These are phyloP conservation scores for Saraca asoca DNA, from an alignment of 331 rosid genomes.

Conservation along the genomic window DNA sequence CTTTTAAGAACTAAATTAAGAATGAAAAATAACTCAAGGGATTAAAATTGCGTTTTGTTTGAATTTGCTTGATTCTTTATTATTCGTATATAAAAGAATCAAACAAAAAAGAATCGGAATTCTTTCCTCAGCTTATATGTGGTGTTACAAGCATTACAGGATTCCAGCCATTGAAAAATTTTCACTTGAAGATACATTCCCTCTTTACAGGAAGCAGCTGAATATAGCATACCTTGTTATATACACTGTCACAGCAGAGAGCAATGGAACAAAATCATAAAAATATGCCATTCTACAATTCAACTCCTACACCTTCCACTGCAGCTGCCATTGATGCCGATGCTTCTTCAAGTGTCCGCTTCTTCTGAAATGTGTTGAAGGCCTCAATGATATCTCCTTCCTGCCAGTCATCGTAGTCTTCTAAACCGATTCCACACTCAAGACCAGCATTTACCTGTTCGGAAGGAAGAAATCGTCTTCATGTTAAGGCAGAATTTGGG, in stretches of 20 bases:
- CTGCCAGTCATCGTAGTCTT: slow-evolving; percentile 81
- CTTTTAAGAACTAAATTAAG: too few species aligned
- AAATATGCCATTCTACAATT: slow-evolving; percentile 40
- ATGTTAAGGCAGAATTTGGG: not conserved
- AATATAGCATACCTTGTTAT: slow-evolving; percentile 58
- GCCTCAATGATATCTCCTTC: slow-evolving; percentile 79
- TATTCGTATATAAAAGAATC: slow-evolving; percentile 24
- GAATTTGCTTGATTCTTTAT: not conserved
- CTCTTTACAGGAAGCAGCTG: slow-evolving; percentile 62
- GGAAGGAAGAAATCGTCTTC: slow-evolving; percentile 30
- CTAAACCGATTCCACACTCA: slow-evolving; percentile 88
- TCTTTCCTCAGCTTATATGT: slow-evolving; percentile 35
- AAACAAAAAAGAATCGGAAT: slow-evolving; percentile 32
- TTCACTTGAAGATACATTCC: slow-evolving; percentile 34
- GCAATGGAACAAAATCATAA: slow-evolving; percentile 40
- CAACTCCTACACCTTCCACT: slow-evolving; percentile 64
- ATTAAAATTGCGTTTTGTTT: too few species aligned
- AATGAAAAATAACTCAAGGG: too few species aligned
- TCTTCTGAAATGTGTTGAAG: slow-evolving; percentile 72
- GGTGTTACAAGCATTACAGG: slow-evolving; percentile 38
- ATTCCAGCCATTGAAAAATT: slow-evolving; percentile 42
- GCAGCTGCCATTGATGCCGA: slow-evolving; percentile 93
- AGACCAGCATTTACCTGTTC: slow-evolving; percentile 86
- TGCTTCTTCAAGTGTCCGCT: slow-evolving; percentile 94
- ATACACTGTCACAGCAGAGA: slow-evolving; percentile 60